Evolutionary conservation across 495 filamentous ascomycete genomes (phyloP).

Genomic region (Trichocladium uniseriatum): DNA sequence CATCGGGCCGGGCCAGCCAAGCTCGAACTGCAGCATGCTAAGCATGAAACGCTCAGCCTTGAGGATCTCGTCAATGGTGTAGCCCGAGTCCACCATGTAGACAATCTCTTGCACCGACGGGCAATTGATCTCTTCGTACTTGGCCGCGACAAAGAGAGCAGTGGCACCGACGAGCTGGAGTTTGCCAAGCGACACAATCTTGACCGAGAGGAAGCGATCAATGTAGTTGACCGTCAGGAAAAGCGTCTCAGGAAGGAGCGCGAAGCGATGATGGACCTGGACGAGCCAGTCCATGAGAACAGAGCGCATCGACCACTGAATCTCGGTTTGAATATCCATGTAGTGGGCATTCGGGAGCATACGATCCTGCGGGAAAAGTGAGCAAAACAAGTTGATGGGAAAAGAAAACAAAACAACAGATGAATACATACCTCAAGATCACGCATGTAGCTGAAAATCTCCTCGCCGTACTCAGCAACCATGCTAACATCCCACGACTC

Average conservation of each 20-base stretch:
- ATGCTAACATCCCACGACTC: slow-evolving; percentile 92
- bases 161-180: slow-evolving; percentile 94
- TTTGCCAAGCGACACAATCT: slow-evolving; percentile 89
- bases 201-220: slow-evolving; percentile 89
- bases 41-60: slow-evolving; percentile 99
- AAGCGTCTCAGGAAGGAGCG: slow-evolving; percentile 83
- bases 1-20: slow-evolving; percentile 97
- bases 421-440: slow-evolving; percentile 66
- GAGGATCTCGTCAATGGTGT: slow-evolving; percentile 80
- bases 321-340: slow-evolving; percentile 95
- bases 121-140: slow-evolving; percentile 97
- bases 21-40: slow-evolving; percentile 84
- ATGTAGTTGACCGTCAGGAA: slow-evolving; percentile 93
- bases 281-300: slow-evolving; percentile 98
- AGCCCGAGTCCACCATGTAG: slow-evolving; percentile 95
- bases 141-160: slow-evolving; percentile 90
- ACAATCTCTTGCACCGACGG: slow-evolving; percentile 91
- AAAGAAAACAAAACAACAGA: neutral
- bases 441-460: slow-evolving; percentile 89
- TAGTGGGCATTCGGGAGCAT: slow-evolving; percentile 84
- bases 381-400: slow-evolving; percentile 4
- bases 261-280: slow-evolving; percentile 88
- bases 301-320: slow-evolving; percentile 97
- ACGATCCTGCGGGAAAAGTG: slow-evolving; percentile 44
- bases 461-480: slow-evolving; percentile 92